Percentiles rank a stretch among this genome's conserved stretches.
Evolutionary conservation across 1,284 basidiomycete species (phyloP).

Genomic region (Cryptococcus sp.): DNA sequence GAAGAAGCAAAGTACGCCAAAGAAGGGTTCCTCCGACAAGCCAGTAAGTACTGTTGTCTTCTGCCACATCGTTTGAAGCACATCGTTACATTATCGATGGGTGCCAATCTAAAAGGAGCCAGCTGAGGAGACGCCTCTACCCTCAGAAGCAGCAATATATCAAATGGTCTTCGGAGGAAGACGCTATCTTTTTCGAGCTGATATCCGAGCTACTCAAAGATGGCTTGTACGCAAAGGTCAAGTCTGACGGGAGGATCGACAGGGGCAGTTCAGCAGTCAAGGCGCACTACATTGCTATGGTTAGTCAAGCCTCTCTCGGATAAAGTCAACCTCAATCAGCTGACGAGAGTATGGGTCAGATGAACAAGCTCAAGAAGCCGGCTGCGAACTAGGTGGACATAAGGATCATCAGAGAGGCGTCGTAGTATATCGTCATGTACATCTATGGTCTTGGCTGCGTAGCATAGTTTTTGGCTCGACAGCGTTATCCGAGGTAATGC

Average conservation of each 20-base stretch:
- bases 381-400: not conserved
- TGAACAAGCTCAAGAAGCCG: constrained; percentile 14
- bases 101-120: too few relatives aligned
- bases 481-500: constrained; percentile 73
- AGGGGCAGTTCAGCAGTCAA: constrained; percentile 22
- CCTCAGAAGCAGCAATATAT: constrained; percentile 10
- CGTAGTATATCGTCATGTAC: not conserved
- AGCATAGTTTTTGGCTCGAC: not conserved
- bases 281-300: constrained; percentile 30
- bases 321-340: too few relatives aligned
- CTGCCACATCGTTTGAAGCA: not conserved
- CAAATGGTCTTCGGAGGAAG: constrained; percentile 24
- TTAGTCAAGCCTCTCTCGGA: constrained; percentile 16
- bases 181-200: constrained; percentile 14
- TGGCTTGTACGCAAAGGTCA: constrained; percentile 17
- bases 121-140: too few relatives aligned
- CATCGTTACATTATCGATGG: too few relatives aligned
- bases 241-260: constrained; percentile 31
- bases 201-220: constrained; percentile 14
- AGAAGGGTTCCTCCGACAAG: constrained; percentile 10
- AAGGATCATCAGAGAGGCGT: not conserved
- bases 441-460: constrained; percentile 1
- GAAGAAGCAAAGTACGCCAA: constrained; percentile 8
- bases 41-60: constrained; percentile 6
- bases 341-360: constrained; percentile 2